These are phyloP conservation scores for Raffaelea deltoideospora DNA, from an alignment of 2,329 filamentous ascomycete genomes.

Conservation along the genomic window DNA sequence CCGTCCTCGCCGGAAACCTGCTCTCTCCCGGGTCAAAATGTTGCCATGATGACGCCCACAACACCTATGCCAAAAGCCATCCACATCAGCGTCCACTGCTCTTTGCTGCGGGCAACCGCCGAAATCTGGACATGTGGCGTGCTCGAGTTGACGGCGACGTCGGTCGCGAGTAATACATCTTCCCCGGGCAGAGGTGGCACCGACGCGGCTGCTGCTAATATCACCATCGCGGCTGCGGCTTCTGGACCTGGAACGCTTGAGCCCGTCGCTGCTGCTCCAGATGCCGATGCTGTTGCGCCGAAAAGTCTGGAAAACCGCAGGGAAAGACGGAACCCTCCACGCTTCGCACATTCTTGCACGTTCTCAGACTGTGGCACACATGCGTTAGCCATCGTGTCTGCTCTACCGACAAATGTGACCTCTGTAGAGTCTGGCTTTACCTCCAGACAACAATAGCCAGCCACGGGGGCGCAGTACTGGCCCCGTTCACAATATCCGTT, in stretches of 20 bases:
- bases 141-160: no score
- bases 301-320: no score
- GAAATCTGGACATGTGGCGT: slow-evolving; percentile 6
- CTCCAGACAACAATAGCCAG: slow-evolving; percentile 22
- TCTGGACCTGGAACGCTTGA: no score
- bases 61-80: slow-evolving; percentile 12
- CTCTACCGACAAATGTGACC: background rate
- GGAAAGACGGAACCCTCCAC: slow-evolving; percentile 16
- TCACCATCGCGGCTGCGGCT: no score
- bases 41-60: slow-evolving; percentile 13
- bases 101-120: slow-evolving; percentile 8
- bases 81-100: slow-evolving; percentile 12
- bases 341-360: slow-evolving; percentile 17
- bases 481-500: slow-evolving; percentile 19
- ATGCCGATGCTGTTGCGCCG: no score
- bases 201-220: no score
- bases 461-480: slow-evolving; percentile 21
- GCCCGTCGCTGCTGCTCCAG: no score
- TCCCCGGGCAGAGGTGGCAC: no score
- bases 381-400: background rate
- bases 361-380: slow-evolving; percentile 22
- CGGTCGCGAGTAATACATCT: no score
- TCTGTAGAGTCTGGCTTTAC: slow-evolving; percentile 11
- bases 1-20: no score
- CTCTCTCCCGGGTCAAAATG: no score